These are phyloP conservation scores for Salvia rosmarinus DNA, from an alignment of 257 asterid species.

Conservation along the genomic window DNA sequence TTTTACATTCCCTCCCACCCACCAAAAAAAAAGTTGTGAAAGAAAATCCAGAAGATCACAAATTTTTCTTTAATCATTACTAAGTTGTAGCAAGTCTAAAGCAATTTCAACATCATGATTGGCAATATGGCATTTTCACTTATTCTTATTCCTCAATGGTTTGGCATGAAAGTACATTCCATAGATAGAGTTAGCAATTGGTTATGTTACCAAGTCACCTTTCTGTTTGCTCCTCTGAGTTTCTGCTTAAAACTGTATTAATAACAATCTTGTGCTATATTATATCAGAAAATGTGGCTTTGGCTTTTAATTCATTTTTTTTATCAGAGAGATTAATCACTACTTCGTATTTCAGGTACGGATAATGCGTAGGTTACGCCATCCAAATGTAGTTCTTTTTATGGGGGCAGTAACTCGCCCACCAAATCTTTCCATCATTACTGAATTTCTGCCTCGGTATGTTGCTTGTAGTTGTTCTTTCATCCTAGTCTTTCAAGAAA, in stretches of 20 bases:
- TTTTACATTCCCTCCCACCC: not conserved
- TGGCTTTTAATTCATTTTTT: not conserved
- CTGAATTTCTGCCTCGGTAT: constrained; percentile 95
- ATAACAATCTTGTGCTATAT: constrained; percentile 7
- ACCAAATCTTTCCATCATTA: constrained; percentile 91
- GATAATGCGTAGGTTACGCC: constrained; percentile 95
- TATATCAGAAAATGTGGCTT: constrained; percentile 2
- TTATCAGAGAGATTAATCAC: constrained; percentile 23
- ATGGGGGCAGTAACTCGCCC: constrained; percentile 99
- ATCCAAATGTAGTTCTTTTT: constrained; percentile 96
- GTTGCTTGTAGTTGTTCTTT: constrained; percentile 34
- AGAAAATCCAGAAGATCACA: not conserved
- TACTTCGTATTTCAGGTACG: constrained; percentile 67
- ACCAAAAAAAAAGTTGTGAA: not conserved
- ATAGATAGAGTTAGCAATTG: not conserved
- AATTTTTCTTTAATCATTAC: not conserved
- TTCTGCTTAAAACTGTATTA: constrained; percentile 20
- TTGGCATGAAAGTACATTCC: not conserved
- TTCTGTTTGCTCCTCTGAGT: constrained; percentile 6
- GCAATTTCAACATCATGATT: not conserved
- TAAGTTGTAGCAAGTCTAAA: not conserved
- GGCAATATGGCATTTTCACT: constrained; percentile 11
- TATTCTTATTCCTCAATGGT: constrained; percentile 9
- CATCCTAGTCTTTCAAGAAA: constrained; percentile 22
- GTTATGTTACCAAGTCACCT: constrained; percentile 7